Base-by-base conservation (phyloP, 257 asterid species). In the Nicotiana knightiana region DNA sequence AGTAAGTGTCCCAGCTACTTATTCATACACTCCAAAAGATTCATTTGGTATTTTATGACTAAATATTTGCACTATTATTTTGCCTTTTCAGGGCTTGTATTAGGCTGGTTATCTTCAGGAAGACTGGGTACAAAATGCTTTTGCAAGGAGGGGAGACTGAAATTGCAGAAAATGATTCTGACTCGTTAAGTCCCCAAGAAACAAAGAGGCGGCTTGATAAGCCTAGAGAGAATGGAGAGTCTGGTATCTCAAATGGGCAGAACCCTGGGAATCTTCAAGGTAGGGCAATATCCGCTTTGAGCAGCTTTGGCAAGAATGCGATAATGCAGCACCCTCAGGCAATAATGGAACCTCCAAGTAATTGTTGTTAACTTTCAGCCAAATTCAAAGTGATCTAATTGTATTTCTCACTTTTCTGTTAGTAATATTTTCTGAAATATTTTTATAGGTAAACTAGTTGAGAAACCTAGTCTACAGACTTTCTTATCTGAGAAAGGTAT, bases 241-340 rank as follows among this genome's bases (percentile, higher is more conserved):
- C 39, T 13, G 43, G 62, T 51, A 85, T 88, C 54, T 87, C 79
- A 26, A 86, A 81, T 9, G 90, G 85, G 59, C 96, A 83, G 37
- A 67, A 83, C 83, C 89, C 90, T n/a, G 80, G 83, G 89, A 89
- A 85, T 87, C 97, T 89, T 82, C 97, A 94, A 86, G 98, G 93
- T 73, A 92, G 93, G 89, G 99, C 98, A 26, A 66, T 92, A 85
- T 92, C 94, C 54, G 99, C 98, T 88, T 93, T 96, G 79, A 91
- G 55, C 86, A 90, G 93, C 67, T 94, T 96, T 35, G 98, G 98
- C 39, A 91, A 92, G 88, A 89, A 83, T 80, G 98, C 97, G 10
- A 85, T 94, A 32, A 89, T 87, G 83, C 93, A 91, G 79, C 96
- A 90, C 51, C 97, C 92, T 81, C 95, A 90, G 82, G 88, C 89